Conservation (phyloP, 345 rosid species). For the Erodium maritimum region DNA sequence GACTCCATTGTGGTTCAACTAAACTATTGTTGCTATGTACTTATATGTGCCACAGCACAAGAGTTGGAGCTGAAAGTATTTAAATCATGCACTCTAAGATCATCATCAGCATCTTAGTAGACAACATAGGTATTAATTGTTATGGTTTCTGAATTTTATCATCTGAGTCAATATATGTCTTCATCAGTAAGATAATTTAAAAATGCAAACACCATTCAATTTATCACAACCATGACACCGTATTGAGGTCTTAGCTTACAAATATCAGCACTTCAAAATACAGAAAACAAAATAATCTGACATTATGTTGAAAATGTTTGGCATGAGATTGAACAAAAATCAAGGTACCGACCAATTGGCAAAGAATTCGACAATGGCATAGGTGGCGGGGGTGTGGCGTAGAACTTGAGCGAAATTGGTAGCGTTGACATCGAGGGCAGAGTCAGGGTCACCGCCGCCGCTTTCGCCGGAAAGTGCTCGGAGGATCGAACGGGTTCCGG, state of each 20-base stretch:
- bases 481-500: conserved; percentile 37
- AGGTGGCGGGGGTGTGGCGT: conserved; percentile 55
- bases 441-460: conserved; percentile 23
- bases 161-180: neutral
- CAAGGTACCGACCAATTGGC: conserved; percentile 59
- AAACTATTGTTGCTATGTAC: too few species aligned
- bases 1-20: neutral
- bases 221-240: neutral
- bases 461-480: conserved; percentile 31
- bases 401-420: conserved; percentile 59
- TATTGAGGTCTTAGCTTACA: too few species aligned
- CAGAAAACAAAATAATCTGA: neutral
- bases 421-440: conserved; percentile 60
- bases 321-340: conserved; percentile 2
- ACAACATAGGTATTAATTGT: too few species aligned
- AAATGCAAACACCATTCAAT: too few species aligned
- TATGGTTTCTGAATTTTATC: neutral
- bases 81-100: too few species aligned
- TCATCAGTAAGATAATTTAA: too few species aligned
- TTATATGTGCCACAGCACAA: too few species aligned
- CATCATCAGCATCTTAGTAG: too few species aligned
- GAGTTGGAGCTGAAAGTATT: too few species aligned
- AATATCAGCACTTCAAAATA: too few species aligned
- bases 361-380: conserved; percentile 80
- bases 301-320: neutral